Conservation (phyloP, 176 grass and related monocot species). For the Carex cristatella region DNA sequence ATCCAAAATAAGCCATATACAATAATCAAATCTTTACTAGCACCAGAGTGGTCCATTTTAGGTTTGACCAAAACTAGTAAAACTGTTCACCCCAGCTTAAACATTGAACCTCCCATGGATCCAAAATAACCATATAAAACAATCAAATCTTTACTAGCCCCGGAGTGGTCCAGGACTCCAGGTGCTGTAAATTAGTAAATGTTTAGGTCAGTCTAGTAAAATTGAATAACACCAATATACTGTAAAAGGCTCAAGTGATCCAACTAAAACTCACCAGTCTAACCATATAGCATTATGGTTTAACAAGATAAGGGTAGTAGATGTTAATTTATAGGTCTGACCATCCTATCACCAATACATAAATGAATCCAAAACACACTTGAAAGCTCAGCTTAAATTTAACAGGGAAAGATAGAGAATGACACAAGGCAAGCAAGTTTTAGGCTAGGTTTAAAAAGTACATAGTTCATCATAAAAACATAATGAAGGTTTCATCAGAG, state of each 20-base stretch:
- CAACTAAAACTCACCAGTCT: background rate
- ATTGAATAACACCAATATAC: background rate
- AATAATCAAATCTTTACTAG: background rate
- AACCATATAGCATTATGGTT: slow-evolving; percentile 4
- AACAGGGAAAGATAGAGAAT: background rate
- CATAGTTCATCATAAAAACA: slow-evolving; percentile 12
- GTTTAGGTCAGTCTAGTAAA: background rate
- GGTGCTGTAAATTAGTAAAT: background rate
- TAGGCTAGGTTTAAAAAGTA: slow-evolving; percentile 16
- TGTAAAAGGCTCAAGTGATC: background rate
- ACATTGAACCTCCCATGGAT: background rate
- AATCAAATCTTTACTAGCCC: background rate
- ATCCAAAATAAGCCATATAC: background rate
- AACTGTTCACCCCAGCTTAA: background rate
- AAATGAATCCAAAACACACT: slow-evolving; percentile 3
- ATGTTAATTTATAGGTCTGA: slow-evolving; percentile 7
- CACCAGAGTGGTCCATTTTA: background rate
- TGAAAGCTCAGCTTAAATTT: slow-evolving; percentile 3
- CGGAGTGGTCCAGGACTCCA: background rate
- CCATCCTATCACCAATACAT: slow-evolving; percentile 15
- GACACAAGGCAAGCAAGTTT: slow-evolving; percentile 13
- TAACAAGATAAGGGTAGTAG: slow-evolving; percentile 1
- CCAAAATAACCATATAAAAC: background rate
- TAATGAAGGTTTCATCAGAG: slow-evolving; percentile 18
- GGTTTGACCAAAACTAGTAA: background rate